Base-by-base conservation (phyloP, 2,329 filamentous ascomycete species). In the Alternaria postmessia region DNA sequence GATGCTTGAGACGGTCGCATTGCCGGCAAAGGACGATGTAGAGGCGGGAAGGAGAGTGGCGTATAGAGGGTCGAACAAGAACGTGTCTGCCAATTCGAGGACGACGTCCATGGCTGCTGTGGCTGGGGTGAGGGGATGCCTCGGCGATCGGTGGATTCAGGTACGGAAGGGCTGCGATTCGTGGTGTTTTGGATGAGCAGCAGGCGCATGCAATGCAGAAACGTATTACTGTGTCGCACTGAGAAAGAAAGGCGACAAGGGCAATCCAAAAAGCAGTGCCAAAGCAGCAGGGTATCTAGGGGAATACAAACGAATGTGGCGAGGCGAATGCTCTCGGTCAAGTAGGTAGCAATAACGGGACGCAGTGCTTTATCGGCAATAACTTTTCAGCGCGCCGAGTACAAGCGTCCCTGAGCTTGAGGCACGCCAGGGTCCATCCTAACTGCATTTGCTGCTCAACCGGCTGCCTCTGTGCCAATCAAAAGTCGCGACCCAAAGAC, bases 71-170 rank as follows among this genome's bases (percentile, higher is more conserved):
- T 98, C 94, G 79, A 91, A 90, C 65, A 94, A 73, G 74, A 90
- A 92, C 71, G 89, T 92, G 81, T 98, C 94, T 80, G 88, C 86
- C 61, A 94, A 72, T 81, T 97, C 94, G 67, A 97, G 90, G 46
- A 95, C 88, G 81, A 97, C 88, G 84, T 98, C 94, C 94, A 98
- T 97, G 79, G 60, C 47, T 54, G 39, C 32, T 61, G 60, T 30
- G 47, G 61, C 39, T 59, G 57, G 41, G 59, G 61, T 59, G 62
- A 53, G 59, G 51, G 34, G 22, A 57, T 34, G 34, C 54, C 53
- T 54, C 46, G 63, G 61, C 46, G 61, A 54, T 53, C 28, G 47
- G 42, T 26, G 48, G 54, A 38, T 41, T 70, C 66, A 71, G 69
- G 69, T 55, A 70, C 69, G 39, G 36, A 34, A 63, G 52, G 26